These are phyloP conservation scores for Fulvia fulva DNA, from an alignment of 2,329 filamentous ascomycete species.

Conservation along the genomic window DNA sequence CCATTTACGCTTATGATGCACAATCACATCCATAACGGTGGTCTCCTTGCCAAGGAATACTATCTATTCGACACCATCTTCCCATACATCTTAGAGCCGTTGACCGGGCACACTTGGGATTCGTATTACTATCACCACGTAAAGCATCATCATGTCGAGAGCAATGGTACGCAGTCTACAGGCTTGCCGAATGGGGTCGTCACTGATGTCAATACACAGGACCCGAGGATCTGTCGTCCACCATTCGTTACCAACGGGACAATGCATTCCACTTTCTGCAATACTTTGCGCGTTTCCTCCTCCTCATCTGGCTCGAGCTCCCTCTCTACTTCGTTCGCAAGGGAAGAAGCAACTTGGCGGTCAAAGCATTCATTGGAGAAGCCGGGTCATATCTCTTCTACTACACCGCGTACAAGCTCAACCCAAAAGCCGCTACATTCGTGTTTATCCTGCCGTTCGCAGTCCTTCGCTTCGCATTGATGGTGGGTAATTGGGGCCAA, in stretches of 20 bases:
- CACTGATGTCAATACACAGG: too few relatives aligned
- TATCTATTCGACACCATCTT: constrained; percentile 60
- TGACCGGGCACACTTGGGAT: constrained; percentile 83
- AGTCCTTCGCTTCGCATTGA: constrained; percentile 66
- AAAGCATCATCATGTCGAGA: constrained; percentile 80
- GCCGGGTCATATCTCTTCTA: constrained; percentile 52
- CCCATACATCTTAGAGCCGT: constrained; percentile 68
- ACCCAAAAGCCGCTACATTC: constrained; percentile 57
- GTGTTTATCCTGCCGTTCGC: constrained; percentile 64
- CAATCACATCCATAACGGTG: constrained; percentile 76
- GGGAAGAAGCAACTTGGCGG: constrained; percentile 52
- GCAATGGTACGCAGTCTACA: constrained; percentile 60
- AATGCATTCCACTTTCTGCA: constrained; percentile 61
- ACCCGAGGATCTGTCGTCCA: constrained; percentile 70
- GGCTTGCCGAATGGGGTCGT: too few relatives aligned
- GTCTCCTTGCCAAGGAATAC: constrained; percentile 58
- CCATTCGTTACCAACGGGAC: constrained; percentile 72
- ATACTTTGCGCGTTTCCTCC: constrained; percentile 70
- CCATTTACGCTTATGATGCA: constrained; percentile 79
- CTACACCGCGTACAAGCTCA: constrained; percentile 46
- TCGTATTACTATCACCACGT: constrained; percentile 82
- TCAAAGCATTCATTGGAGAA: constrained; percentile 60
- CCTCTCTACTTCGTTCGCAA: constrained; percentile 70
- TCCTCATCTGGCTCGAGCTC: constrained; percentile 71
- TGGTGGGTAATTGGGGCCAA: constrained; percentile 82